A percentile compares a stretch with the other conserved stretches of the same genome.
Evolutionary conservation across 352 stramenopile species (phyloP).

Genomic region (Phytophthora niederhauseri): DNA sequence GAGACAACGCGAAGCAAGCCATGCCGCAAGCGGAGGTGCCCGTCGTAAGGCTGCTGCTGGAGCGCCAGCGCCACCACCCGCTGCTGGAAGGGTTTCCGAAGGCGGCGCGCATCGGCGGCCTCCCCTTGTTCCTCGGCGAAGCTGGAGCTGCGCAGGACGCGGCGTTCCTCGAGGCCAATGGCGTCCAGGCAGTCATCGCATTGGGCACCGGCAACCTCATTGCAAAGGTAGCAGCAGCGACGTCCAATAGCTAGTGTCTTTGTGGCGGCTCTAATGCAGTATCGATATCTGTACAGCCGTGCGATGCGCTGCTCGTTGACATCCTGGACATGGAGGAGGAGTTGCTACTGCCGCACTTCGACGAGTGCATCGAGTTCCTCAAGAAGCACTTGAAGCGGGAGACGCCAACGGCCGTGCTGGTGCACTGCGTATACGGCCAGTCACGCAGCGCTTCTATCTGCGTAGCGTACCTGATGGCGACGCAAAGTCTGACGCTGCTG

Average conservation of each 20-base stretch:
- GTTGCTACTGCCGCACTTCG: slow-evolving; percentile 69
- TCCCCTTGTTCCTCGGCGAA: slow-evolving; percentile 66
- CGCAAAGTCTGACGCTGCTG: slow-evolving; percentile 38
- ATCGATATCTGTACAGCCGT: slow-evolving; percentile 27
- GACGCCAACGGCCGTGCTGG: slow-evolving; percentile 38
- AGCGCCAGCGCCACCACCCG: slow-evolving; percentile 55
- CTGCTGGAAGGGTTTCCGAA: slow-evolving; percentile 47
- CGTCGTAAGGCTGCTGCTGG: slow-evolving; percentile 43
- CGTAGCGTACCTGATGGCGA: slow-evolving; percentile 78
- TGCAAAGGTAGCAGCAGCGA: slow-evolving; percentile 39
- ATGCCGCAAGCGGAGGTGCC: slow-evolving; percentile 18
- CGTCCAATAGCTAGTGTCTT: slow-evolving; percentile 1
- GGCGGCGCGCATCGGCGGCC: slow-evolving; percentile 48
- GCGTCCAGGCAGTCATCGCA: slow-evolving; percentile 58
- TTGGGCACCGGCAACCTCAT: slow-evolving; percentile 65
- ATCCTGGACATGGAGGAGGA: slow-evolving; percentile 83
- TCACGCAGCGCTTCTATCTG: slow-evolving; percentile 76
- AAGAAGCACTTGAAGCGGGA: slow-evolving; percentile 20
- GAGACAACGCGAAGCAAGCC: neutral
- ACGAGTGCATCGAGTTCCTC: slow-evolving; percentile 55
- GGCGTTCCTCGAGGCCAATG: slow-evolving; percentile 46
- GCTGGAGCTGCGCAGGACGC: slow-evolving; percentile 53
- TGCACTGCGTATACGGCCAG: slow-evolving; percentile 86
- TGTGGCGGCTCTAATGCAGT: neutral
- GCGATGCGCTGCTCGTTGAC: slow-evolving; percentile 55